Base-by-base conservation (phyloP, 805 yeast genomes). In the Starmerella scarabaei region DNA sequence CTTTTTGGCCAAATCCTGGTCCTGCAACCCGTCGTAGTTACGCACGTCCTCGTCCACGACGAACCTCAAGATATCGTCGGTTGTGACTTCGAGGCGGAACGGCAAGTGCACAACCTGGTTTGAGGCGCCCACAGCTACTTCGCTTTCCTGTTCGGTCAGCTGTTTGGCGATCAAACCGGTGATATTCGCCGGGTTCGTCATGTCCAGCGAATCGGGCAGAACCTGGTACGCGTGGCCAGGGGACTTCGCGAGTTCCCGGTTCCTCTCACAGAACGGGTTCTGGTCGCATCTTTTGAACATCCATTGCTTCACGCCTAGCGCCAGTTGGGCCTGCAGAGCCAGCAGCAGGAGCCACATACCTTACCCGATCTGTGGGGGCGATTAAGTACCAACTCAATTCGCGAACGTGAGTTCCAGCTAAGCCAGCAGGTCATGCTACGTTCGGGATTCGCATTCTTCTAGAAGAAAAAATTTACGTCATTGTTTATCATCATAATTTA, bases 221-320 rank as follows among this genome's bases (percentile, higher is more conserved):
- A 73, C 42, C 1, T 65, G 50, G 3, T 54, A 43, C 29, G 71
- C 47, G 2, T 64, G 54, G 48, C 72, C 71, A 23, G 66, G 62
- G 17, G 48, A 49, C 5, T 47, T 41, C 5, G 71, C 63, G 54
- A 71, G 83, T 42, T 72, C 74, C 40, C 88, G 64, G 53, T 86
- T 82, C 58, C 97, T 69, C 36, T 68, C 60, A 55, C 97, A 86
- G 55, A 86, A 85, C 5, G 94, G 93, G 15, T 84, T 71, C 52
- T 80, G 77, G 5, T 66, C 73, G 58, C 97, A 86, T 12, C 67
- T 72, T 55, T 83, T 81, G 65, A 84, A 80, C 40, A 83, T 38
- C 47, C 52, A 48, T 16, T 41, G 39, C 38, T 53, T 51, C 29
- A 53, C 57, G 3, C 54, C 56, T 16, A 30, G 16, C 31, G 41